Evolutionary conservation across 2,329 filamentous ascomycete genomes (phyloP), one percentile per base, ranked within the genome.

Genomic region (Huntiella decipiens): DNA sequence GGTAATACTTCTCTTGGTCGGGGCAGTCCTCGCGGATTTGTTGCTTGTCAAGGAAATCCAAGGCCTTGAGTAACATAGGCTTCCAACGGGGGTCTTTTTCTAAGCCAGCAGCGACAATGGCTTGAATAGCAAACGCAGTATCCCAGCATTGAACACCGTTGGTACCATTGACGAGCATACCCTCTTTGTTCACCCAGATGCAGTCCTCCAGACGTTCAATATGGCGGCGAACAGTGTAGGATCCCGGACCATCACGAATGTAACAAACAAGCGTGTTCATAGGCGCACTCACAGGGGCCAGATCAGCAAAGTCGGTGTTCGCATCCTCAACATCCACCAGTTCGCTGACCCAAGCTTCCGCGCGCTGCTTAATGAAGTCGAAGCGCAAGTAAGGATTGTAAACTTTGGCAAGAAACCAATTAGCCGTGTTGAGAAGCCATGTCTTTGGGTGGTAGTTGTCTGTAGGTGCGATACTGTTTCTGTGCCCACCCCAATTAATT

Each of bases 141-240:
- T 98, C 91, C 91, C 91, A 98, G 52, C 78, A 82, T 61, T 98
- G 91, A 1, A 96, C 87, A n/a, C 91, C 91, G 54, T 98, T 96
- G 6, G 91, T 98, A 34, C 91, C 91, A 55, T 95, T 95, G 62
- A 80, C 80, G 41, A 96, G 70, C 83, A 98, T 85, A 4, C 91
- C 91, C 58, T 95, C 87, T 32, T 77, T 61, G 52, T 92, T 94
- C 43, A 98, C 69, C 87, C 91, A 98, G 28, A 98, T 61, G 51
- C 79, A 92, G 55, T 98, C 91, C 38, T 83, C 71, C 10, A 94
- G 61, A 3, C 85, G 75, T 55, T 95, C 83, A 6, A 83, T 66
- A 56, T 95, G 88, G 36, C 80, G 73, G 42, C 73, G 71, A 22
- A 94, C 78, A 0, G 78, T 78, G 53, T 70, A 70, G 1, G 81